Percentiles rank a stretch among this genome's conserved stretches.
Evolutionary conservation across 495 filamentous ascomycete genomes (phyloP).

Genomic region (Aspergillus affinis): DNA sequence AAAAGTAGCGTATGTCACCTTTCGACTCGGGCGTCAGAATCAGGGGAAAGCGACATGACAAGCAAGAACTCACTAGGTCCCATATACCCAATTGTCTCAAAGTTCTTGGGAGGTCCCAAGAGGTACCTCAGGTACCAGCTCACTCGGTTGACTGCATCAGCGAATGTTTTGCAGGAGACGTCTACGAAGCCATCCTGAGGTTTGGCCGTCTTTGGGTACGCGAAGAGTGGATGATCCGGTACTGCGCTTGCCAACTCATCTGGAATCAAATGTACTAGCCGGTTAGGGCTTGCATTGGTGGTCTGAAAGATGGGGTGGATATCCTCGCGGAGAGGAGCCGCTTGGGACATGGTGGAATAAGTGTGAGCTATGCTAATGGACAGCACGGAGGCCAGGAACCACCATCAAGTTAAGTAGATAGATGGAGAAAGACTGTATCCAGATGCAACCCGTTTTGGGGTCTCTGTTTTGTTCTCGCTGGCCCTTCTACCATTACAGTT

Average conservation of each 20-base stretch:
- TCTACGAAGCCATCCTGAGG: slow-evolving; percentile 6
- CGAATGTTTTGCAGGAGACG: slow-evolving; percentile 1
- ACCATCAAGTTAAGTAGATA: not conserved
- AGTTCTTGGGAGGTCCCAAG: slow-evolving; percentile 5
- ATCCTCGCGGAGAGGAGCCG: slow-evolving; percentile 2
- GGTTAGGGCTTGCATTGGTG: not conserved
- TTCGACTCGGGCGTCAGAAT: not conserved
- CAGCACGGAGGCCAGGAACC: not conserved
- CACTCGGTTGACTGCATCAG: slow-evolving; percentile 3
- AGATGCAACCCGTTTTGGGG: not conserved
- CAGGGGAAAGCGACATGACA: not conserved
- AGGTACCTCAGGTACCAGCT: slow-evolving; percentile 5
- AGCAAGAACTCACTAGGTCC: not conserved
- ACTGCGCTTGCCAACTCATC: slow-evolving; percentile 2
- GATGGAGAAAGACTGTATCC: not conserved
- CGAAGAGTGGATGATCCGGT: slow-evolving; percentile 1
- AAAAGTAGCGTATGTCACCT: slow-evolving; percentile 24
- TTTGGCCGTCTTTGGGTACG: slow-evolving; percentile 1
- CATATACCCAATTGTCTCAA: slow-evolving; percentile 5
- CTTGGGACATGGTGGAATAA: not conserved
- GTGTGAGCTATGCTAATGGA: not conserved
- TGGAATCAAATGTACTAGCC: slow-evolving; percentile 5
- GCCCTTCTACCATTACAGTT: not conserved
- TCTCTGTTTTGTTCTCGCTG: not conserved
- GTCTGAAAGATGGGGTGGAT: slow-evolving; percentile 3